Evolutionary conservation across 441 rosid genomes (phyloP).

Genomic region (Theobroma grandiflorum): DNA sequence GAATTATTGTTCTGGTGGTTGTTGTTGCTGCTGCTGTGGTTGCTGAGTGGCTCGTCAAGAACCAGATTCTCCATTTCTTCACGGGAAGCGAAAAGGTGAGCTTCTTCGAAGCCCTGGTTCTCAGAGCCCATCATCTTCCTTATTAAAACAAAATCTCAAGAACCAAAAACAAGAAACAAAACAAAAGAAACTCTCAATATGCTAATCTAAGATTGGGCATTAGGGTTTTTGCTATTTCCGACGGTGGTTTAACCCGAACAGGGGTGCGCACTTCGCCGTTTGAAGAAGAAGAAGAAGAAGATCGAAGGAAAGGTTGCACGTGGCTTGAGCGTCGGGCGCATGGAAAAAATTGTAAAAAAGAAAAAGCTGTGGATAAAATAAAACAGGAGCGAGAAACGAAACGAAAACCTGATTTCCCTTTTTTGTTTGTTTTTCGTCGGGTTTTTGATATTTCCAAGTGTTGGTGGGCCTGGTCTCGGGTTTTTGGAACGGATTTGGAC

Average conservation of each 20-base stretch:
- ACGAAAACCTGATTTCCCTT: neutral
- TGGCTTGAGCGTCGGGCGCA: neutral
- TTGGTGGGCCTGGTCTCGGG: neutral
- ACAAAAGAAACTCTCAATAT: neutral
- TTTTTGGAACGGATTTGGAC: neutral
- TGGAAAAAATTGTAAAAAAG: neutral
- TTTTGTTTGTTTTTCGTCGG: neutral
- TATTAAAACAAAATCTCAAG: neutral
- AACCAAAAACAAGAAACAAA: neutral
- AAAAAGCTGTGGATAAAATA: neutral
- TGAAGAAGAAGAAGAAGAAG: neutral
- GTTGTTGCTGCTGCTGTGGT: conserved; percentile 22
- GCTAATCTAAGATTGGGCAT: neutral
- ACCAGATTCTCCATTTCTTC: conserved; percentile 82
- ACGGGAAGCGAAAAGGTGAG: conserved; percentile 54
- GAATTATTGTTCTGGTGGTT: conserved; percentile 42
- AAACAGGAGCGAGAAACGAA: neutral
- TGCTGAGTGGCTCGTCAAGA: conserved; percentile 51
- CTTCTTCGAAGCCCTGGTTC: conserved; percentile 57
- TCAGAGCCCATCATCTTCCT: conserved; percentile 85
- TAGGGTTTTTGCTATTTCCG: neutral
- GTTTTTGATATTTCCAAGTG: no score
- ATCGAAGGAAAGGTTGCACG: neutral
- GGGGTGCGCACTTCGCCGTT: neutral
- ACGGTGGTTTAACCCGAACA: neutral